Base-by-base conservation (phyloP, 495 filamentous ascomycete genomes). In the Opeltia flavorubescens region DNA sequence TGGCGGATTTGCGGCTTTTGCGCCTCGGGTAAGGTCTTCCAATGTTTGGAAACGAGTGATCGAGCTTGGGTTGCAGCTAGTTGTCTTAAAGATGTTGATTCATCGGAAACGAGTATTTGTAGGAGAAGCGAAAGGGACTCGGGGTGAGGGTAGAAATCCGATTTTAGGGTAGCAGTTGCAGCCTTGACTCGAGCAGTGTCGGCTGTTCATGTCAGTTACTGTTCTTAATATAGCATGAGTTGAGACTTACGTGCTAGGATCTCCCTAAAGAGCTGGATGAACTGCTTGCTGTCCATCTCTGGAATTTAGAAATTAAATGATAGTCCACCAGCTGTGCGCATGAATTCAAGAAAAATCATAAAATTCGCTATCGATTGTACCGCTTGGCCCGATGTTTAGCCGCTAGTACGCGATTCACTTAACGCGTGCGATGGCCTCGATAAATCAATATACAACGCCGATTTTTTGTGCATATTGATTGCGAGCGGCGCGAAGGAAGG, bases 31-130 rank as follows among this genome's bases (percentile, higher is more conserved):
- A 85, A 58, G 42, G 67, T 61, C 44, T 68, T 58, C 91, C 91
- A 98, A 65, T 94, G 88, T 71, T 87, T 94, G 50, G 74, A 64
- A 17, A 95, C 84, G 25, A 93, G 70, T 47, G 80, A 75, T 25
- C 85, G 72, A 17, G 83, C 80, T 67, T 95, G 86, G 41, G 96
- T 84, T 39, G 91, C 85, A 27, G 93, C 86, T 46, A 89, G 71
- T 66, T 96, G 93, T 46, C 86, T 80, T 12, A 95, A 68, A 50
- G 81, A 74, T 5, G 74, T 53, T 50, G 82, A 72, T 33, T 78
- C 67, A 59, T 94, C 80, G 33, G 78, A 78, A 25, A 81, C 80
- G 46, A 93, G 72, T 53, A 95, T 75, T 59, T 94, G 86, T 42
- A 96, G 72, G 27, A 98, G 81, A 55, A 83, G 72, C 23, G 84